Base-by-base conservation (phyloP, 2,329 filamentous ascomycete species). In the Pseudohalonectria lignicola region DNA sequence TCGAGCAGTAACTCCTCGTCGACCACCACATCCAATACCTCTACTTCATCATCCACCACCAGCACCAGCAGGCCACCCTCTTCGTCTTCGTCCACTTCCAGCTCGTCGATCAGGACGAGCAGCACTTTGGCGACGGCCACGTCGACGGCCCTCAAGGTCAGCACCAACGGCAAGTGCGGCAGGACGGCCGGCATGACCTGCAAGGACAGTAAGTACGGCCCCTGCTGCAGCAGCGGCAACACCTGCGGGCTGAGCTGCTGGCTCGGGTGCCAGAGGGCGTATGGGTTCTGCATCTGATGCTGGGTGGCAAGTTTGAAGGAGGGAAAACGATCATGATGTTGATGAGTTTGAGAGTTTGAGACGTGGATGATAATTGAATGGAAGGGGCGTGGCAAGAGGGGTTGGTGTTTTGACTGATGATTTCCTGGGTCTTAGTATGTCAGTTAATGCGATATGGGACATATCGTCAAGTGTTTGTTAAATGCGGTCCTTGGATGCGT, bases 141-240 rank as follows among this genome's bases (percentile, higher is more conserved):
- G 6, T 18, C 34, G 5, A 12, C n/a, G 4, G 15, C 36, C 3
- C 11, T n/a, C 36, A 37, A 37, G n/a, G 20, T 37, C 11, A 26
- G 36, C 36, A 38, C 30, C 13, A 26, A 34, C 13, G 30, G 35
- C 31, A 40, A 39, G 25, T 38, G 43, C 10, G 33, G 41, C 19
- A 38, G 28, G 36, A 5, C 29, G 16, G 4, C 17, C 10, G 28
- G 26, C 20, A 28, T 32, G 29, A 38, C 36, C 1, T 38, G 36
- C 30, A 17, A 33, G 5, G 18, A 21, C 9, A 25, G 28, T 9
- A 30, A 12, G 23, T 31, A 25, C 20, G 15, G 17, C 2, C 36
- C 36, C 4, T 38, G 36, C 36, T 38, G 36, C 36, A 9, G 13
- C 10, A 18, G 6, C n/a, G 23, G 28, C 4, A 33, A 33, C 30